Evolutionary conservation across 352 stramenopile species (phyloP), one percentile per base, ranked within the genome.

Genomic region (Phytophthora multivora): DNA sequence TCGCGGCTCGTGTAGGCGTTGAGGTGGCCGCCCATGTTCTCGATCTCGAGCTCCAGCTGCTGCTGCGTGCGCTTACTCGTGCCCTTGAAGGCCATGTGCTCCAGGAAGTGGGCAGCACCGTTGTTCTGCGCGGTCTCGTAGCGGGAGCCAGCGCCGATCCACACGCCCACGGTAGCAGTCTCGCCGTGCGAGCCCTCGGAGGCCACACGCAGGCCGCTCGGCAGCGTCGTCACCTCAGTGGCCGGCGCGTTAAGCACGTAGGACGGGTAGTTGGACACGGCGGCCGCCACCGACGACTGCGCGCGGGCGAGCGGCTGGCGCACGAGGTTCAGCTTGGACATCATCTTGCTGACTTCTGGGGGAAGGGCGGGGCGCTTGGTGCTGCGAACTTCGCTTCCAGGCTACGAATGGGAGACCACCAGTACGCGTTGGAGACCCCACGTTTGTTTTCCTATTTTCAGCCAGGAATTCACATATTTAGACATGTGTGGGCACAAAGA

Each of bases 71-170:
- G 86, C 66, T 96, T 97, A 30, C 73, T 73, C 31, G 98, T 99
- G 68, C 98, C 98, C 83, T 99, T 99, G 87, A 99, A 99, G 42
- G 97, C 95, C 96, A 99, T 99, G 87, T 99, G 98, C 88, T 99
- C 98, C 52, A 99, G 63, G 72, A 99, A 99, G 81, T 99, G 98
- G 13, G 97, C 97, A 5, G 97, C 96, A 55, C 98, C 98, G 74
- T 99, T 99, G 86, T 99, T 99, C 65, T 96, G 71, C 16, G 81
- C 85, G 2, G 96, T 99, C 90, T 99, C 98, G 79, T 99, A 99
- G 55, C 98, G 90, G 48, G 86, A 98, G 55, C 96, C 96, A 8
- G 96, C 90, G 73, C 98, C 96, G 66, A 99, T 98, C 87, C 93
- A 99, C 31, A 99, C 95, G 50, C 98, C 98, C 42, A 99, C 96